Conservation (phyloP, 768 basidiomycete species). For the Hypholoma sublateritium region DNA sequence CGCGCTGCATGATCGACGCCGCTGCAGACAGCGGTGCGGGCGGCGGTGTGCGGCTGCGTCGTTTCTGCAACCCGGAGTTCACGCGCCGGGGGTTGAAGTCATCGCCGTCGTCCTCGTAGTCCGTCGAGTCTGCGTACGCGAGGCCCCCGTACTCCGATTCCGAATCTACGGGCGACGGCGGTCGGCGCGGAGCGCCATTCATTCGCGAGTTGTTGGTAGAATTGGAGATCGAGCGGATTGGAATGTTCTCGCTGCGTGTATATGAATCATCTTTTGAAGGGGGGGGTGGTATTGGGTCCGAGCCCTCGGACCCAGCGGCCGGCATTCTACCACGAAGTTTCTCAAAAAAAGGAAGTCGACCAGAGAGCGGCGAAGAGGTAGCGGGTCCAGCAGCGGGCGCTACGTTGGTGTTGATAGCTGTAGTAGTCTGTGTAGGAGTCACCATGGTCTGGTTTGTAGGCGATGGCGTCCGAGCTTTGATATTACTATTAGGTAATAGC, state of each 20-base stretch:
- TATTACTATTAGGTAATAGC: conserved; percentile 17
- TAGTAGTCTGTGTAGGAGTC: conserved; percentile 8
- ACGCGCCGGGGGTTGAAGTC: conserved; percentile 1
- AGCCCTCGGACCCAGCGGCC: background rate
- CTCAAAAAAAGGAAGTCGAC: conserved; percentile 57
- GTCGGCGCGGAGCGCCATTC: conserved; percentile 2
- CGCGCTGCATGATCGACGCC: conserved; percentile 4
- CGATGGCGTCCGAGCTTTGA: conserved; percentile 20
- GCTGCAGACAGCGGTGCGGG: conserved; percentile 13
- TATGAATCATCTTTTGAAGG: no score
- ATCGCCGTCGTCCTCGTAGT: conserved; percentile 35
- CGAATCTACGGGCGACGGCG: conserved; percentile 33
- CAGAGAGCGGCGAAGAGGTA: conserved; percentile 19
- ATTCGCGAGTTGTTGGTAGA: background rate
- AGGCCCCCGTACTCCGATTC: conserved; percentile 48
- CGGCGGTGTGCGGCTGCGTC: conserved; percentile 14
- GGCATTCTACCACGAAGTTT: conserved; percentile 32
- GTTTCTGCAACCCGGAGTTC: background rate
- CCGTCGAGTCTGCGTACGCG: conserved; percentile 51
- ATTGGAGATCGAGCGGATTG: background rate
- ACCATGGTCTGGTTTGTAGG: conserved; percentile 17
- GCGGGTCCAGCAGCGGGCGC: conserved; percentile 16
- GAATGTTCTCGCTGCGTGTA: background rate
- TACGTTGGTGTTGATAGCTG: conserved; percentile 7
- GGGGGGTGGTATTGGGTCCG: no score